Evolutionary conservation across 805 yeast genomes (phyloP).

Genomic region (Wickerhamomyces subpelliculosus): DNA sequence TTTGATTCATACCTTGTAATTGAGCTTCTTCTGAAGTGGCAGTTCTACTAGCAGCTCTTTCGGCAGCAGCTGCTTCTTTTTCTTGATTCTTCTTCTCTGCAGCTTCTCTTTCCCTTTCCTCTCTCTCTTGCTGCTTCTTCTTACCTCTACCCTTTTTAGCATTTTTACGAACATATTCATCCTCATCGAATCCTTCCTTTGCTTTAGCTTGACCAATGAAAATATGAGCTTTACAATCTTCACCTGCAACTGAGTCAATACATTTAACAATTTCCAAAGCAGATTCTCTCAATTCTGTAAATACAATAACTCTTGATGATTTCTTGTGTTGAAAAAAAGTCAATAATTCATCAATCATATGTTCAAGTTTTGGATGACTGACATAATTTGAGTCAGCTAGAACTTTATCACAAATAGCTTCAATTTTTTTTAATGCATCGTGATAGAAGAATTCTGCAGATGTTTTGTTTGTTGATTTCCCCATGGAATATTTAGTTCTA

Average conservation of each 20-base stretch:
- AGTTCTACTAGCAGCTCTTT: constrained; percentile 34
- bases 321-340: constrained; percentile 41
- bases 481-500: constrained; percentile 47
- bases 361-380: constrained; percentile 71
- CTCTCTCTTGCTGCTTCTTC: constrained; percentile 24
- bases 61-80: constrained; percentile 26
- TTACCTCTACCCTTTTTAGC: constrained; percentile 38
- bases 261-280: constrained; percentile 79
- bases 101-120: constrained; percentile 23
- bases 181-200: constrained; percentile 61
- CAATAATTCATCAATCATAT: constrained; percentile 47
- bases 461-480: constrained; percentile 57
- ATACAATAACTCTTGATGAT: constrained; percentile 74
- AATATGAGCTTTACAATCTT: constrained; percentile 59
- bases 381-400: constrained; percentile 31
- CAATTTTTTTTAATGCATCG: constrained; percentile 37
- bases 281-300: constrained; percentile 84
- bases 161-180: constrained; percentile 35
- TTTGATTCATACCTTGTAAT: constrained; percentile 83
- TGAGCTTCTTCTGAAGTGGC: constrained; percentile 74
- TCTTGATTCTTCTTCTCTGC: constrained; percentile 25
- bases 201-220: constrained; percentile 90
- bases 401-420: constrained; percentile 37
- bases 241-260: constrained; percentile 36
- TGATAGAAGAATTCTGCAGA: constrained; percentile 57